phyloP scores from a whole-genome alignment of 1,139 yeast species.

The Starmera stellimalicola region DNA sequence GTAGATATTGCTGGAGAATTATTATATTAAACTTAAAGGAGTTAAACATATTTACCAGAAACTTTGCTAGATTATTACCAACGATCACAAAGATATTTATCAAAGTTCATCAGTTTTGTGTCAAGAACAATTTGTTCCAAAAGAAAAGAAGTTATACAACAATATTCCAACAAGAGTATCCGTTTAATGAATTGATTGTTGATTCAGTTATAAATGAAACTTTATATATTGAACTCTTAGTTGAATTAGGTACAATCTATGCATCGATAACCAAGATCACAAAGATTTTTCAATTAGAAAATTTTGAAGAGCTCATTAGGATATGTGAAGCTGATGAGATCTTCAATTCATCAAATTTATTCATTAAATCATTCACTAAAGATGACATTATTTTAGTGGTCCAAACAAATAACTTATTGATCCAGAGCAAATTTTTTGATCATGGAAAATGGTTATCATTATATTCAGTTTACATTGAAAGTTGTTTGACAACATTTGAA shows the following conservation, averaged over 20 bases:
- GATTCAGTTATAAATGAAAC: conserved; percentile 73
- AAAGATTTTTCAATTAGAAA: conserved; percentile 36
- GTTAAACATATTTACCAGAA: conserved; percentile 29
- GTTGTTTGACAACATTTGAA: conserved; percentile 49
- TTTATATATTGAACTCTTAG: conserved; percentile 58
- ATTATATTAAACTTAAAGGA: conserved; percentile 14
- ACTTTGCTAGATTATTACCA: conserved; percentile 43
- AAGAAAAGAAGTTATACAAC: conserved; percentile 56
- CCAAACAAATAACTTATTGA: conserved; percentile 48
- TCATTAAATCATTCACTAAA: conserved; percentile 20
- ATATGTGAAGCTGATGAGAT: conserved; percentile 26
- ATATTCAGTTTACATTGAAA: conserved; percentile 51
- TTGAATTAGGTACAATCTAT: conserved; percentile 58
- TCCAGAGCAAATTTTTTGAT: conserved; percentile 56
- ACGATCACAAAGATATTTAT: conserved; percentile 41
- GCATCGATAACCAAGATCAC: conserved; percentile 48
- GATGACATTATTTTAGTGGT: conserved; percentile 26
- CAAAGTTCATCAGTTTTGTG: conserved; percentile 44
- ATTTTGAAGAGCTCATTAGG: conserved; percentile 28
- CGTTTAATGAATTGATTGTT: conserved; percentile 56
- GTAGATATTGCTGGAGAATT: conserved; percentile 32
- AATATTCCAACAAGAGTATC: conserved; percentile 60
- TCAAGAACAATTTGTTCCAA: conserved; percentile 41
- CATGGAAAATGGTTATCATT: conserved; percentile 62
- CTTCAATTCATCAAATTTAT: conserved; percentile 28